Conservation (phyloP, 768 basidiomycete genomes). For the Amanita exitialis region DNA sequence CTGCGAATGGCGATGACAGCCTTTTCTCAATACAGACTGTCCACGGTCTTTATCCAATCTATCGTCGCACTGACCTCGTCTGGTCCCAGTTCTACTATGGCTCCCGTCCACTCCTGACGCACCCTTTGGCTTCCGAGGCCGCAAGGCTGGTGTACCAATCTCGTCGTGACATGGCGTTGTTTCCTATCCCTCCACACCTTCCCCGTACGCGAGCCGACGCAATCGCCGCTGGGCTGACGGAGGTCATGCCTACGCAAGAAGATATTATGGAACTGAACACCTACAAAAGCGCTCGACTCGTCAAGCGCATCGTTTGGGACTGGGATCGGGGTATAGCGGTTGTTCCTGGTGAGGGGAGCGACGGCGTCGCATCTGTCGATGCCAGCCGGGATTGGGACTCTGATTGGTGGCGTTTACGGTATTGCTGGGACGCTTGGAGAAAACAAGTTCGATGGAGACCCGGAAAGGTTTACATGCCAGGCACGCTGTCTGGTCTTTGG, state of each 20-base stretch:
- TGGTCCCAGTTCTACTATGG: conserved; percentile 21
- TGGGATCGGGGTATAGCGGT: conserved; percentile 12
- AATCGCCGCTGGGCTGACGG: conserved; percentile 11
- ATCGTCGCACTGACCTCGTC: conserved; percentile 17
- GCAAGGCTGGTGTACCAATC: conserved; percentile 59
- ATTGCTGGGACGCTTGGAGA: conserved; percentile 27
- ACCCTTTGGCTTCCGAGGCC: conserved; percentile 41
- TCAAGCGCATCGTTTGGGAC: conserved; percentile 18
- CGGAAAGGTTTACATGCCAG: conserved; percentile 34
- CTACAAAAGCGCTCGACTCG: conserved; percentile 21
- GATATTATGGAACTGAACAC: conserved; percentile 53
- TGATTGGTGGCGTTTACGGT: conserved; percentile 45
- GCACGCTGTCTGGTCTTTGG: conserved; percentile 47
- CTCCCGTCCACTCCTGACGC: conserved; percentile 16
- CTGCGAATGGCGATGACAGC: conserved; percentile 9
- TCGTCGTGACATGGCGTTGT: conserved; percentile 38
- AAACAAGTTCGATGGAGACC: conserved; percentile 17
- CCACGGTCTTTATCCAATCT: conserved; percentile 40
- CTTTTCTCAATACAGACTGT: conserved; percentile 18
- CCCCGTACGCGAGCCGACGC: conserved; percentile 20
- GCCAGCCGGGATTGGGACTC: conserved; percentile 42
- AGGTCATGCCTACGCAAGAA: conserved; percentile 37
- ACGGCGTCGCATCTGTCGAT: conserved; percentile 3
- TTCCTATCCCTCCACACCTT: conserved; percentile 30
- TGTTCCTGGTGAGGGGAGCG: conserved; percentile 11